Conservation (phyloP, 2,329 filamentous ascomycete genomes). For the Pleurostoma richardsiae region DNA sequence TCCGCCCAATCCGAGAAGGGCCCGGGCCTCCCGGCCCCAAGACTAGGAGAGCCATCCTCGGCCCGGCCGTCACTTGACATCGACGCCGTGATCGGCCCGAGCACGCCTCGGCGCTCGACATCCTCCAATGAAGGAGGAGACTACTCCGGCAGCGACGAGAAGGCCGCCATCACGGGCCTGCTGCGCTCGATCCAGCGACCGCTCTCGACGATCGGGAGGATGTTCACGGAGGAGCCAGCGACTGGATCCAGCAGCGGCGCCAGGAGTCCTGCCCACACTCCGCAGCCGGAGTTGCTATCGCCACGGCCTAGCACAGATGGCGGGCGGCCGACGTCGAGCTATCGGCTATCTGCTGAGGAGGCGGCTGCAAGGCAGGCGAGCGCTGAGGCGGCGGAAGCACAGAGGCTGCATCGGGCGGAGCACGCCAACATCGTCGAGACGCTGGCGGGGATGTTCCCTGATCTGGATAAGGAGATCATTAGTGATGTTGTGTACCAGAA, state of each 20-base stretch:
- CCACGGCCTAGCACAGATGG: slow-evolving; percentile 25
- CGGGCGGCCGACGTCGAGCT: slow-evolving; percentile 27
- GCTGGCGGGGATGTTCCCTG: slow-evolving; percentile 92
- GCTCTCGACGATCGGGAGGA: slow-evolving; percentile 85
- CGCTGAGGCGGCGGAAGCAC: slow-evolving; percentile 82
- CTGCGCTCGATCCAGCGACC: slow-evolving; percentile 88
- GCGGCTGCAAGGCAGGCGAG: slow-evolving; percentile 86
- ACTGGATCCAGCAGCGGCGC: slow-evolving; percentile 22
- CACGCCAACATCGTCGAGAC: slow-evolving; percentile 92
- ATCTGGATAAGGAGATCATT: slow-evolving; percentile 89
- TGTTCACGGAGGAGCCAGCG: slow-evolving; percentile 70
- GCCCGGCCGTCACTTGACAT: slow-evolving; percentile 36
- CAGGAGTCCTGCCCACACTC: slow-evolving; percentile 29
- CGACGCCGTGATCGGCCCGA: slow-evolving; percentile 20
- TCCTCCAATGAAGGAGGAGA: slow-evolving; percentile 45
- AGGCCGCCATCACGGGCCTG: slow-evolving; percentile 76
- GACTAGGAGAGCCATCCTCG: slow-evolving; percentile 43
- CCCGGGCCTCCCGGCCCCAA: slow-evolving; percentile 18
- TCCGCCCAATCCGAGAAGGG: slow-evolving; percentile 42
- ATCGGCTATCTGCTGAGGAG: slow-evolving; percentile 69
- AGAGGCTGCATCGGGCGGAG: slow-evolving; percentile 76
- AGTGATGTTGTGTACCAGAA: slow-evolving; percentile 96
- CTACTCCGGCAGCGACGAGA: slow-evolving; percentile 59
- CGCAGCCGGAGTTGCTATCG: slow-evolving; percentile 22
- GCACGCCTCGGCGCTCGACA: slow-evolving; percentile 47